Evolutionary conservation across 2,329 filamentous ascomycete species (phyloP).

Genomic region (Penicillium rolfsii): DNA sequence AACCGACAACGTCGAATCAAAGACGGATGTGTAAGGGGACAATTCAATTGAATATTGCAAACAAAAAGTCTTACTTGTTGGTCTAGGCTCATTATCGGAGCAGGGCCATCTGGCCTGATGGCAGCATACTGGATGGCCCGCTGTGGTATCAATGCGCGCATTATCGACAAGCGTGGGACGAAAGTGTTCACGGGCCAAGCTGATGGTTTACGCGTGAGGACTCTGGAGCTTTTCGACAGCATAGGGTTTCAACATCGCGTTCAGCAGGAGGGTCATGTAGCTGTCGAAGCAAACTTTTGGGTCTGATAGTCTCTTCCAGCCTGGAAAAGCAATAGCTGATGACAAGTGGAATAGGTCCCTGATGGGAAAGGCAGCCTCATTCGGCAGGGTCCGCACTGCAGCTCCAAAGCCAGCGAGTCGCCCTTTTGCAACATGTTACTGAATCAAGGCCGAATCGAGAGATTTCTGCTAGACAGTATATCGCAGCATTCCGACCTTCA

Average conservation of each 20-base stretch:
- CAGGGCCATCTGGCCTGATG: slow-evolving; percentile 55
- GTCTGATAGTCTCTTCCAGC: slow-evolving; percentile 13
- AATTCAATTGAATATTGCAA: neutral
- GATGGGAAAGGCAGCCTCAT: slow-evolving; percentile 60
- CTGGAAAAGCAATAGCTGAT: slow-evolving; percentile 3
- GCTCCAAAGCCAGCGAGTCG: slow-evolving; percentile 60
- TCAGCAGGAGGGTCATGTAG: slow-evolving; percentile 68
- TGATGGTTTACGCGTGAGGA: slow-evolving; percentile 27
- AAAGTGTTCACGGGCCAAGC: slow-evolving; percentile 40
- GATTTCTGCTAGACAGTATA: slow-evolving; percentile 66
- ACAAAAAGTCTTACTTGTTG: neutral
- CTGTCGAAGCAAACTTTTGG: slow-evolving; percentile 66
- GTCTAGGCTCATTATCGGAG: slow-evolving; percentile 50
- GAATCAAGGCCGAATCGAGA: slow-evolving; percentile 72
- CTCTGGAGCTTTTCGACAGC: slow-evolving; percentile 63
- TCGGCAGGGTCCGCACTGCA: slow-evolving; percentile 65
- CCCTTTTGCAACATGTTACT: slow-evolving; percentile 67
- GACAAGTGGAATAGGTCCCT: slow-evolving; percentile 16
- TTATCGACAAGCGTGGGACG: slow-evolving; percentile 51
- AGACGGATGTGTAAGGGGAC: slow-evolving; percentile 24
- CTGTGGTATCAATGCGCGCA: slow-evolving; percentile 53
- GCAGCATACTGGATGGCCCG: slow-evolving; percentile 56
- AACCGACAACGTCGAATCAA: slow-evolving; percentile 7
- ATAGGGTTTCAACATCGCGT: slow-evolving; percentile 68
- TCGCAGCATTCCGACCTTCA: slow-evolving; percentile 57